These are phyloP conservation scores for Cordyceps pruinosa DNA, from an alignment of 2,329 filamentous ascomycete genomes.

Conservation along the genomic window DNA sequence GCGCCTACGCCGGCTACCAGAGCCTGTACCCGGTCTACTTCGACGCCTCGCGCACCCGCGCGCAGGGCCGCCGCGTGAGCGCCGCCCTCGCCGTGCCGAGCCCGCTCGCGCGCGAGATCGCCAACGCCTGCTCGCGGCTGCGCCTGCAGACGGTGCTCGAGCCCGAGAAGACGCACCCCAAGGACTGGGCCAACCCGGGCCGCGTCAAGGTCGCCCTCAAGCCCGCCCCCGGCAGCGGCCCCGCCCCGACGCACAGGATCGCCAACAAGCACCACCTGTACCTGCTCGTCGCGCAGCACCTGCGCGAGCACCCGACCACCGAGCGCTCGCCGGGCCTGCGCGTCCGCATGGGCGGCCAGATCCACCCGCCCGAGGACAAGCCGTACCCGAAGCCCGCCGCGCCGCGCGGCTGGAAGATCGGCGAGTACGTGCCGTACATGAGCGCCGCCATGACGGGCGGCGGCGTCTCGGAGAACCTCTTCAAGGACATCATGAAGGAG, in stretches of 20 bases:
- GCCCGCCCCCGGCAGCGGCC: constrained; percentile 30
- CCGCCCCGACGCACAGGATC: constrained; percentile 34
- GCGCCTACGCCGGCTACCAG: constrained; percentile 67
- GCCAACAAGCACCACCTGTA: constrained; percentile 84
- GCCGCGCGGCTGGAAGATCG: constrained; percentile 88
- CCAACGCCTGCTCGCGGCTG: constrained; percentile 71
- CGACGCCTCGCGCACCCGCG: constrained; percentile 65
- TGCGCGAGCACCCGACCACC: constrained; percentile 71
- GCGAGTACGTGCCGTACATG: constrained; percentile 74
- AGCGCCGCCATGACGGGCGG: constrained; percentile 87
- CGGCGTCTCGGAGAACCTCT: constrained; percentile 86
- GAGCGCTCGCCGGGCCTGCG: constrained; percentile 60
- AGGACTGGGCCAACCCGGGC: constrained; percentile 96
- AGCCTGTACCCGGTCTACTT: constrained; percentile 97
- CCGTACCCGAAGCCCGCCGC: constrained; percentile 65
- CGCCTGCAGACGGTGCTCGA: constrained; percentile 73
- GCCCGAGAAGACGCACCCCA: constrained; percentile 85
- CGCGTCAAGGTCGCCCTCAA: constrained; percentile 76
- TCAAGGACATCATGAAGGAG: constrained; percentile 95
- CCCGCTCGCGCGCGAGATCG: constrained; percentile 83
- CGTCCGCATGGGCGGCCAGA: constrained; percentile 66
- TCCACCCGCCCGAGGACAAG: constrained; percentile 53
- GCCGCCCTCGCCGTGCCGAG: constrained; percentile 67
- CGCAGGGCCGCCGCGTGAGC: constrained; percentile 74
- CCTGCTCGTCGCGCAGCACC: constrained; percentile 67